Evolutionary conservation across 202 grass and related monocot genomes (phyloP).

Genomic region (Digitaria exilis): DNA sequence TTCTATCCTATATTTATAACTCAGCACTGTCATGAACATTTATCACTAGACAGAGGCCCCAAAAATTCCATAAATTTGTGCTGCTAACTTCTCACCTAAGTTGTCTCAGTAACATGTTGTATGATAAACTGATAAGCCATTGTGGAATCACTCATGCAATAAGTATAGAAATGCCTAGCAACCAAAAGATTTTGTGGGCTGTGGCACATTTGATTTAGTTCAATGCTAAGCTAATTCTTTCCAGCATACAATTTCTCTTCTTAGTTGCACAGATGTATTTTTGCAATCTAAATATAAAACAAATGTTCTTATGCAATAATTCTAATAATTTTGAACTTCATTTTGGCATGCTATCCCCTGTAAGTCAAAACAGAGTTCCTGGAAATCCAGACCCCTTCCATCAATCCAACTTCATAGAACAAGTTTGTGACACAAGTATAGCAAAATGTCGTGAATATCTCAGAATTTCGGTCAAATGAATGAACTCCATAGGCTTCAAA

Average conservation of each 20-base stretch:
- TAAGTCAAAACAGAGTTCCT: conserved; percentile 13
- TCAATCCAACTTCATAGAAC: neutral
- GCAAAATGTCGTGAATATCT: neutral
- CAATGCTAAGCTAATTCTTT: conserved; percentile 7
- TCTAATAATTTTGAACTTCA: neutral
- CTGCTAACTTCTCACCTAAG: neutral
- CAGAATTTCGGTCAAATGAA: conserved; percentile 16
- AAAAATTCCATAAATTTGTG: neutral
- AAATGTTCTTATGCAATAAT: neutral
- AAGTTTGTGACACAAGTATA: neutral
- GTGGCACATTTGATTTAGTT: conserved; percentile 13
- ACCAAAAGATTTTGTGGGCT: neutral
- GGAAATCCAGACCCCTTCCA: neutral
- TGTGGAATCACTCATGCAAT: conserved; percentile 14
- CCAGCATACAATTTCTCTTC: neutral
- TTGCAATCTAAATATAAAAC: neutral
- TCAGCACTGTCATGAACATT: conserved; percentile 6
- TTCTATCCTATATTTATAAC: conserved; percentile 25
- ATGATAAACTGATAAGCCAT: neutral
- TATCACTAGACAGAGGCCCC: too few relatives aligned
- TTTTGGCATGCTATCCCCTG: neutral
- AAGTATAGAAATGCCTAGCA: neutral
- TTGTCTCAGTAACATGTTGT: neutral
- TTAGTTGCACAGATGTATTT: neutral
- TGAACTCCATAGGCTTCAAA: conserved; percentile 4